Conservation (phyloP, 257 asterid species). For the Solanum ossicruentum region DNA sequence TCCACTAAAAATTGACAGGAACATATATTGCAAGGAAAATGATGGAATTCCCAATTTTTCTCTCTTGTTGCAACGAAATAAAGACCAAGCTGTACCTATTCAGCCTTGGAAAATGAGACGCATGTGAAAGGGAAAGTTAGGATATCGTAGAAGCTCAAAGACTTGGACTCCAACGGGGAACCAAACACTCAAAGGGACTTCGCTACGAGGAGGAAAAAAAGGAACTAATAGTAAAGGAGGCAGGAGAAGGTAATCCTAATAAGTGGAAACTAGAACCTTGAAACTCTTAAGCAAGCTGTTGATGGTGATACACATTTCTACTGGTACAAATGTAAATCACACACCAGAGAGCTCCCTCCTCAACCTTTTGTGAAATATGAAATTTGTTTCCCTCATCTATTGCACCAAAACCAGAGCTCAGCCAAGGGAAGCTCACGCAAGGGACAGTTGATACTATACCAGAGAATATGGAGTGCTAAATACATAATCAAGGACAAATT, state of each 20-base stretch:
- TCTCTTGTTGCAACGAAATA: background rate
- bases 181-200: background rate
- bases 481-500: background rate
- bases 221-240: background rate
- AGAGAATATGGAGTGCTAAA: background rate
- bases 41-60: background rate
- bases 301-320: background rate
- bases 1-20: background rate
- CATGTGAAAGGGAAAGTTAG: background rate
- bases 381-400: background rate
- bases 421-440: background rate
- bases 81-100: background rate
- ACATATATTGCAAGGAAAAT: background rate
- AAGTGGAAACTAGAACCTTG: background rate
- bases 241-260: background rate
- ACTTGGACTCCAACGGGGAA: background rate
- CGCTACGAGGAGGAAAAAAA: background rate
- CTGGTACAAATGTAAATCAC: background rate
- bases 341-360: background rate
- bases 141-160: background rate
- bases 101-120: background rate
- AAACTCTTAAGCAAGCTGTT: background rate
- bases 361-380: background rate
- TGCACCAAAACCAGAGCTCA: background rate
- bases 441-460: background rate